Evolutionary conservation across 164 flowering plant species (phyloP).

Genomic region (Magnolia officinalis): DNA sequence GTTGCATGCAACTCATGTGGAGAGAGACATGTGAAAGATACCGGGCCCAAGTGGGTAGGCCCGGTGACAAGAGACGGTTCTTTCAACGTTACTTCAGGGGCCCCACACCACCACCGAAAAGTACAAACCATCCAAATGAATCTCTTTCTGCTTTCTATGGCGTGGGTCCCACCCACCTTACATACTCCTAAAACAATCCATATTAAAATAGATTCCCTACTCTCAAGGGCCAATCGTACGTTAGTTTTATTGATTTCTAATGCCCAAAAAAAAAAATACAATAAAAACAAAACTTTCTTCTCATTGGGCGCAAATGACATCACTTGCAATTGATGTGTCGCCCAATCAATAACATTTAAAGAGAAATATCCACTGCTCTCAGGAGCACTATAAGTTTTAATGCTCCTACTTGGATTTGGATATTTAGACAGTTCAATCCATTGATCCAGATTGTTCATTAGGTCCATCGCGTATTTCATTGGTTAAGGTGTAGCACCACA

Average conservation of each 20-base stretch:
- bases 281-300: not conserved
- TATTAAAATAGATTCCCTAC: not conserved
- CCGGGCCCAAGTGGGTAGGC: not conserved
- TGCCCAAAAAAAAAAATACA: not conserved
- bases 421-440: not conserved
- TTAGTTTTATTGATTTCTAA: not conserved
- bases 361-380: not conserved
- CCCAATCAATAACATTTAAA: not conserved
- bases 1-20: too few species aligned
- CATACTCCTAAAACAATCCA: slow-evolving; percentile 22
- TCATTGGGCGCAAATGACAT: not conserved
- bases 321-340: not conserved
- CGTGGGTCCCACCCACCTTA: slow-evolving; percentile 29
- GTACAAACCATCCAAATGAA: slow-evolving; percentile 12
- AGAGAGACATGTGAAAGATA: too few species aligned
- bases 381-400: not conserved
- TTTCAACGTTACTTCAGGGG: not conserved
- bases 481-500: too few species aligned
- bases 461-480: too few species aligned
- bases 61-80: not conserved
- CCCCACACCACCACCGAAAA: slow-evolving; percentile 8
- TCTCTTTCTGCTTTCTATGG: slow-evolving; percentile 9
- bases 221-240: not conserved
- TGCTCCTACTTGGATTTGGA: not conserved
- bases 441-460: not conserved